Conservation (phyloP, 768 basidiomycete species). For the Terana coerulea region DNA sequence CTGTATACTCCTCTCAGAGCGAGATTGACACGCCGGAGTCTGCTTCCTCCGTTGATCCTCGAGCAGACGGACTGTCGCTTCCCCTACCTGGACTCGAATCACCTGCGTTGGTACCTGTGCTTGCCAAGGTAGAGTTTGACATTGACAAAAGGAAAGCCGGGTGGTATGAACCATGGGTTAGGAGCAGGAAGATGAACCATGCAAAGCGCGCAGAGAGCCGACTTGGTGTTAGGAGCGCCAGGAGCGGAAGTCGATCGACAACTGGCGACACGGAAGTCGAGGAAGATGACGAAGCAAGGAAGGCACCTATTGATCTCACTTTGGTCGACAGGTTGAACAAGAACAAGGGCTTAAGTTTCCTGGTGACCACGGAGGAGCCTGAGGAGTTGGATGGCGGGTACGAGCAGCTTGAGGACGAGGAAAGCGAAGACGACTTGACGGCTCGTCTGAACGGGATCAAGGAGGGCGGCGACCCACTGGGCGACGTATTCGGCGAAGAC, state of each 20-base stretch:
- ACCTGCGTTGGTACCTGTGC: conserved; percentile 68
- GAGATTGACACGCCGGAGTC: conserved; percentile 53
- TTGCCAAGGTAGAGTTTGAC: conserved; percentile 95
- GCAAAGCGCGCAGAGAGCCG: conserved; percentile 52
- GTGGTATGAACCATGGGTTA: conserved; percentile 86
- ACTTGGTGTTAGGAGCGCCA: conserved; percentile 25
- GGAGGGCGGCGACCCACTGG: conserved; percentile 44
- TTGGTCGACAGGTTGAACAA: conserved; percentile 45
- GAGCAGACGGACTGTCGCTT: conserved; percentile 41
- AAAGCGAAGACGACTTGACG: conserved; percentile 36
- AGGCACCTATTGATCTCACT: conserved; percentile 44
- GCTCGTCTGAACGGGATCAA: conserved; percentile 31
- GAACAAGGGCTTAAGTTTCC: conserved; percentile 30
- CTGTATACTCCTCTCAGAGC: conserved; percentile 34
- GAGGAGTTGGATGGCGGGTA: conserved; percentile 16
- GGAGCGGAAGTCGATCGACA: conserved; percentile 20
- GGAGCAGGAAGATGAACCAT: conserved; percentile 57
- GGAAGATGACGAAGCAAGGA: conserved; percentile 26
- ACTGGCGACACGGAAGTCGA: conserved; percentile 19
- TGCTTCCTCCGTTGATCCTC: conserved; percentile 25
- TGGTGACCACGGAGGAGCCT: conserved; percentile 26
- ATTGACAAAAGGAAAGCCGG: conserved; percentile 74
- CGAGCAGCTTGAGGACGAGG: conserved; percentile 14
- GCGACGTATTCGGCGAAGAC: conserved; percentile 64
- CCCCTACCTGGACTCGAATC: conserved; percentile 65